Evolutionary conservation across 257 asterid genomes (phyloP), one percentile per base, ranked within the genome.

Genomic region (Cynanchum wilfordii): DNA sequence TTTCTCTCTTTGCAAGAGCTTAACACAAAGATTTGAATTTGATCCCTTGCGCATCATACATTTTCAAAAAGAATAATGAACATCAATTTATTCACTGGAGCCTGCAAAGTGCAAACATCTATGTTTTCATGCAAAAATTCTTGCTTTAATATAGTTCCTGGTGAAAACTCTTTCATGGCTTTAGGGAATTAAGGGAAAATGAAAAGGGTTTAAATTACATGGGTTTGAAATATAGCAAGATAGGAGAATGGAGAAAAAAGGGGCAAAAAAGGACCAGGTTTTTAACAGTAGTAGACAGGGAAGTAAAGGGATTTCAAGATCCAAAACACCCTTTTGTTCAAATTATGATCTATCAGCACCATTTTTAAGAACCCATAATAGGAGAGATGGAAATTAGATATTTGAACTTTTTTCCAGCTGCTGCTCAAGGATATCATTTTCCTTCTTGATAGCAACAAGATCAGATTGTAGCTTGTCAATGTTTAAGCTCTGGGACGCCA

Each of bases 401-500:
- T 7, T 10, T 36, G 7, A 64, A 0, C 40, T 8, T 64, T 71
- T 66, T 47, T 66, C 65, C 25, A 78, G 72, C 30, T 66, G 78
- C 65, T 75, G 84, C 81, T 84, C 90, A 52, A 92, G 93, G 68
- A 82, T 80, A 38, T 87, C 86, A 40, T 89, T 92, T 86, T 89
- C 93, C 80, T 83, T 84, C 84, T 84, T 82, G 77, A 92, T 82
- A 56, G 86, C 83, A 22, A 87, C 92, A 68, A 92, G 89, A 79
- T 92, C 93, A 47, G 81, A 82, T 81, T 72, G 84, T 68, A 89
- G 83, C 86, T 88, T 88, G 82, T 79, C 87, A 70, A 78, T 76
- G 80, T 89, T 79, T 76, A 87, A 75, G 80, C 88, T 86, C 74
- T 86, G 79, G n/a, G 83, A 71, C 15, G 80, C 77, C 64, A 85